Conservation (phyloP, 1,284 basidiomycete species). For the Trametes polyzona region DNA sequence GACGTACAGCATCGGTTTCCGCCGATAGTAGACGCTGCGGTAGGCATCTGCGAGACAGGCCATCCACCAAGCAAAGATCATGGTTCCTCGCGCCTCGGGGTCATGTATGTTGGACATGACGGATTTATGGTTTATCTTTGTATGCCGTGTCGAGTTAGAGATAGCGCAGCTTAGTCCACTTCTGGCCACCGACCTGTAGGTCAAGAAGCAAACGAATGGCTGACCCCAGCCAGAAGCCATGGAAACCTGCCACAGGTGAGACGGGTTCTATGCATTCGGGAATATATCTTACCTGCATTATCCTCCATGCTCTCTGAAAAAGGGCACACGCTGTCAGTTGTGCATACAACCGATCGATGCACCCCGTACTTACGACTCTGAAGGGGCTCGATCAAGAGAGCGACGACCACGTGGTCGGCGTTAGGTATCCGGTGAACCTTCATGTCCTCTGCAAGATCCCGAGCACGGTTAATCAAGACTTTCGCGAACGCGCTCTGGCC, state of each 20-base stretch:
- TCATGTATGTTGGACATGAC: constrained; percentile 71
- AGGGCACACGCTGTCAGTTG: constrained; percentile 12
- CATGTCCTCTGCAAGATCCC: constrained; percentile 83
- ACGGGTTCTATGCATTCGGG: neutral
- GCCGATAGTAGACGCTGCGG: constrained; percentile 61
- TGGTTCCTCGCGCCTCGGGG: constrained; percentile 72
- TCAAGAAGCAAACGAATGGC: constrained; percentile 80
- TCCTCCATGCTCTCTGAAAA: constrained; percentile 67
- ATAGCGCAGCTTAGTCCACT: neutral
- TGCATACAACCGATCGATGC: constrained; percentile 2
- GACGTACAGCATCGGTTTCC: constrained; percentile 67
- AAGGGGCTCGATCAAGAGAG: constrained; percentile 75
- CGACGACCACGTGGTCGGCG: constrained; percentile 80
- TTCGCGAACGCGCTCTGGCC: constrained; percentile 80
- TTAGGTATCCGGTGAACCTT: constrained; percentile 84
- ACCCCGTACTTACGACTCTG: constrained; percentile 71
- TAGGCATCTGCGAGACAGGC: constrained; percentile 64
- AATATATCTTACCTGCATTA: constrained; percentile 51
- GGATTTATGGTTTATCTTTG: constrained; percentile 79
- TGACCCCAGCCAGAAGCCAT: constrained; percentile 79
- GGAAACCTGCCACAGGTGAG: constrained; percentile 56
- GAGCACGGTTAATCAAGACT: constrained; percentile 76
- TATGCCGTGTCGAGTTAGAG: constrained; percentile 15
- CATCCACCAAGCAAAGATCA: constrained; percentile 87
- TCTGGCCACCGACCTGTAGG: constrained; percentile 54